Evolutionary conservation across 306 rosid species (phyloP).

Genomic region (Rosa lucieae): DNA sequence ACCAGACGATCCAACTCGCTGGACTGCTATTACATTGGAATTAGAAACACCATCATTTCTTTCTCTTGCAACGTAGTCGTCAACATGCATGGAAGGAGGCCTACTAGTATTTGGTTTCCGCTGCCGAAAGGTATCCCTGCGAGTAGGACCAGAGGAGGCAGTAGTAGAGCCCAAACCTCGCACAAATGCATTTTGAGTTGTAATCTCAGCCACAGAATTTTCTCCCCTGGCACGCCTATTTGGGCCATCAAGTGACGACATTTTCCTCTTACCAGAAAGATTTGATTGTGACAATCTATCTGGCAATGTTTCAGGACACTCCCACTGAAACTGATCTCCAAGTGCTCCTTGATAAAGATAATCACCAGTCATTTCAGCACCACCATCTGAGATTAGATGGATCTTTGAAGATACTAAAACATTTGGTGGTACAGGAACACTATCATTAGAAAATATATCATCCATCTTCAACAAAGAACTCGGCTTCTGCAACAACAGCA

Average conservation of each 20-base stretch:
- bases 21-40: slow-evolving; percentile 77
- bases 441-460: slow-evolving; percentile 34
- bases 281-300: slow-evolving; percentile 66
- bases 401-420: slow-evolving; percentile 46
- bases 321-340: slow-evolving; percentile 87
- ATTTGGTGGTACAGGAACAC: slow-evolving; percentile 38
- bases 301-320: slow-evolving; percentile 91
- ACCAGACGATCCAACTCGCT: slow-evolving; percentile 81
- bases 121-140: slow-evolving; percentile 93
- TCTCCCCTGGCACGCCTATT: slow-evolving; percentile 89
- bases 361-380: slow-evolving; percentile 61
- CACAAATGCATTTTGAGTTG: slow-evolving; percentile 61
- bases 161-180: slow-evolving; percentile 61
- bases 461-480: slow-evolving; percentile 47
- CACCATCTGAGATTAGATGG: slow-evolving; percentile 49
- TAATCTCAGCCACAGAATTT: slow-evolving; percentile 55
- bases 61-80: slow-evolving; percentile 96
- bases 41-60: slow-evolving; percentile 75
- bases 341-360: slow-evolving; percentile 55
- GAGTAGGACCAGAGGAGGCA: slow-evolving; percentile 80
- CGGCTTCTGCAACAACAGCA: slow-evolving; percentile 63
- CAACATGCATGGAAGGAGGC: slow-evolving; percentile 99
- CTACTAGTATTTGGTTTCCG: slow-evolving; percentile 99
- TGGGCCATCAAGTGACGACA: slow-evolving; percentile 62
- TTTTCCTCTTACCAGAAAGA: slow-evolving; percentile 64